Conservation (phyloP, 495 filamentous ascomycete genomes). For the Bacidia gigantensis region DNA sequence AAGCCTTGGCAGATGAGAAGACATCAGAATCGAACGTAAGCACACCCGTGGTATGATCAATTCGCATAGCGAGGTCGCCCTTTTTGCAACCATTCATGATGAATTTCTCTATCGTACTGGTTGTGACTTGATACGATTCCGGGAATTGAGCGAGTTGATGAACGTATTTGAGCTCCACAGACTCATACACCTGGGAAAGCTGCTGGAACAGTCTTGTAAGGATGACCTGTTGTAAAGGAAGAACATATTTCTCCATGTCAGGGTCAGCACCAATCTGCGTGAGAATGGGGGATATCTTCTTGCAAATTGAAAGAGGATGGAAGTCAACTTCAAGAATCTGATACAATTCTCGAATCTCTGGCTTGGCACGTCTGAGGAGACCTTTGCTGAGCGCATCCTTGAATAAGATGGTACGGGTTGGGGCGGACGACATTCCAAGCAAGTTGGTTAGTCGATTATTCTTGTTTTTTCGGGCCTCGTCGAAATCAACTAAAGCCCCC, state of each 20-base stretch:
- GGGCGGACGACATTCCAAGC: constrained; percentile 78
- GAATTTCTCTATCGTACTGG: constrained; percentile 94
- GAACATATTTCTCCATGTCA: constrained; percentile 93
- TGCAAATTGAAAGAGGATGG: constrained; percentile 95
- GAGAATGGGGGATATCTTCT: constrained; percentile 95
- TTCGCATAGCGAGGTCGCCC: constrained; percentile 89
- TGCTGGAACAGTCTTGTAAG: constrained; percentile 97
- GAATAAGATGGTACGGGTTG: constrained; percentile 82
- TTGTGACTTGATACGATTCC: constrained; percentile 86
- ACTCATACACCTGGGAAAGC: constrained; percentile 97
- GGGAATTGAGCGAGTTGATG: constrained; percentile 91
- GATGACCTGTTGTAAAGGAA: constrained; percentile 94
- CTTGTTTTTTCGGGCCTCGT: constrained; percentile 97
- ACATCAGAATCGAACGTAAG: constrained; percentile 96
- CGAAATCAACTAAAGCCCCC: constrained; percentile 88
- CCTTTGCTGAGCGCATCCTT: constrained; percentile 91
- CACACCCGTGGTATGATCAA: constrained; percentile 86
- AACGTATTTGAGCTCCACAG: constrained; percentile 87
- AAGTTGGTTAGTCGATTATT: constrained; percentile 93
- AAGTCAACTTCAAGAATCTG: constrained; percentile 98
- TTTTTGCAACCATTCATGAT: constrained; percentile 99
- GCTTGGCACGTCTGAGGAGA: constrained; percentile 74
- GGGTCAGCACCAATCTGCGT: constrained; percentile 85
- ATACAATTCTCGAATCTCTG: constrained; percentile 92
- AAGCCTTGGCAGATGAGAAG: constrained; percentile 90